Evolutionary conservation across 345 rosid genomes (phyloP).

Genomic region (Toxicodendron radicans): DNA sequence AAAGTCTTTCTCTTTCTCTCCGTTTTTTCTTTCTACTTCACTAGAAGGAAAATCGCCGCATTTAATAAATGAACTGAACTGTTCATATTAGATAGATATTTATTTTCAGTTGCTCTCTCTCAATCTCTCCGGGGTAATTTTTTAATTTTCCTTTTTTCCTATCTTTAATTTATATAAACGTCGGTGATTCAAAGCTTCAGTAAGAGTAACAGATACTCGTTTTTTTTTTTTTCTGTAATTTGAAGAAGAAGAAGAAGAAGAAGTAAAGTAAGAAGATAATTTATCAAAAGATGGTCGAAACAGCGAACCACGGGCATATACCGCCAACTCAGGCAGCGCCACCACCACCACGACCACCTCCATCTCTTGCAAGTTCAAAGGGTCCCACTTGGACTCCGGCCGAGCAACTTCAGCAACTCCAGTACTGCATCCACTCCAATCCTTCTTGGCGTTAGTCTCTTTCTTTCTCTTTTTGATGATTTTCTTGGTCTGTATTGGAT

Average conservation of each 20-base stretch:
- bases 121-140: too few relatives aligned
- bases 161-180: too few relatives aligned
- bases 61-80: too few relatives aligned
- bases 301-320: slow-evolving; percentile 39
- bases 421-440: slow-evolving; percentile 97
- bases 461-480: slow-evolving; percentile 9
- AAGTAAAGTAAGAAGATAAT: neutral
- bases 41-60: too few relatives aligned
- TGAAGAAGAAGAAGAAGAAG: neutral
- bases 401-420: slow-evolving; percentile 89
- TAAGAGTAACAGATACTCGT: neutral
- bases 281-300: slow-evolving; percentile 44
- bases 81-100: too few relatives aligned
- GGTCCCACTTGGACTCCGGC: slow-evolving; percentile 80
- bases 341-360: slow-evolving; percentile 45
- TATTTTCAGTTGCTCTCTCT: too few relatives aligned
- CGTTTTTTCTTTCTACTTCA: too few relatives aligned
- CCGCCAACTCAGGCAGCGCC: slow-evolving; percentile 44
- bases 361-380: slow-evolving; percentile 43
- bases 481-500: neutral
- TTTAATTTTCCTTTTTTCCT: too few relatives aligned
- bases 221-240: neutral
- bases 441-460: slow-evolving; percentile 92
- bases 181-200: slow-evolving; percentile 35
- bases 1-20: too few relatives aligned